Conservation (phyloP, 768 basidiomycete species). For the Panaeolus cyanescens region DNA sequence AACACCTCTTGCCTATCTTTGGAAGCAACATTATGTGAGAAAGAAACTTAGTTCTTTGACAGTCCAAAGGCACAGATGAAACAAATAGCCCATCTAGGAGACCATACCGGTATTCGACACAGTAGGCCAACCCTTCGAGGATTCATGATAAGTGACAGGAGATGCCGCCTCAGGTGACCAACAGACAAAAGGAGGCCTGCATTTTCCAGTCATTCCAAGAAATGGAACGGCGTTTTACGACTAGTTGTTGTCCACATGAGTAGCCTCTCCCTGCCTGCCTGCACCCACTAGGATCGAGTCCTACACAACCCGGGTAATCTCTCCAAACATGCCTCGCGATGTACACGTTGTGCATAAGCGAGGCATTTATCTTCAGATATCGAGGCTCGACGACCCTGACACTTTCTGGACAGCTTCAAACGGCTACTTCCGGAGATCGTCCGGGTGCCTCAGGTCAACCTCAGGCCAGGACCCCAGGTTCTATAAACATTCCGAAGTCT, state of each 20-base stretch:
- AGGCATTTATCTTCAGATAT: background rate
- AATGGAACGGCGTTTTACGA: background rate
- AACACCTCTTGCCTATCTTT: too few relatives aligned
- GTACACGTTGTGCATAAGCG: background rate
- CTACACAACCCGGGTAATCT: background rate
- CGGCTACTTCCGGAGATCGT: background rate
- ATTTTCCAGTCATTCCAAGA: background rate
- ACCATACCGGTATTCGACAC: background rate
- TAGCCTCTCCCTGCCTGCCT: background rate
- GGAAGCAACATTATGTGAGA: background rate
- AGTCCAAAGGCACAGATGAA: background rate
- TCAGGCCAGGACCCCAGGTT: too few relatives aligned
- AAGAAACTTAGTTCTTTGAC: too few relatives aligned
- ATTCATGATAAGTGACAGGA: background rate
- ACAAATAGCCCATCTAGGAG: background rate
- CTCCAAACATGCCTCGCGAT: background rate
- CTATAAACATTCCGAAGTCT: background rate
- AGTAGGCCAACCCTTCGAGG: background rate
- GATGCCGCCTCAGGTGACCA: background rate
- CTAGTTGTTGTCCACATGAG: background rate
- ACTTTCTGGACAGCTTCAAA: background rate
- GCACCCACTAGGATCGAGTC: background rate
- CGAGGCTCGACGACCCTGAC: background rate
- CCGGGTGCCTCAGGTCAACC: background rate
- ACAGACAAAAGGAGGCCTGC: background rate